Evolutionary conservation across 768 basidiomycete genomes (phyloP).

Genomic region (Leccinellum luteum): DNA sequence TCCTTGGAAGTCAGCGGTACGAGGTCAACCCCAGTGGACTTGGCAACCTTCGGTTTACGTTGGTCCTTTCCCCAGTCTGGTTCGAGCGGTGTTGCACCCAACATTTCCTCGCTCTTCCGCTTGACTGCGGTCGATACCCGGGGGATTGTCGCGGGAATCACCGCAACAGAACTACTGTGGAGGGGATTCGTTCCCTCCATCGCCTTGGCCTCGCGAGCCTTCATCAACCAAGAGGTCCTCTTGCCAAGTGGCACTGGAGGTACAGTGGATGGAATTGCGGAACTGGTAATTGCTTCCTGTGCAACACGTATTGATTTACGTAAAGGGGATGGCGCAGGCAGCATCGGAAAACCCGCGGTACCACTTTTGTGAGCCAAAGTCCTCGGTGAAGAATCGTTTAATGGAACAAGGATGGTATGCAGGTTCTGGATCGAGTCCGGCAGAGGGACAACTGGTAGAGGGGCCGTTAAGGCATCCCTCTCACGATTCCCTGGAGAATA

Average conservation of each 20-base stretch:
- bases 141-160: slow-evolving; percentile 7
- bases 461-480: slow-evolving; percentile 24
- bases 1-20: slow-evolving; percentile 20
- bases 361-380: slow-evolving; percentile 38
- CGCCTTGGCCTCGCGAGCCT: slow-evolving; percentile 71
- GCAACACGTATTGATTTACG: slow-evolving; percentile 61
- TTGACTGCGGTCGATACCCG: slow-evolving; percentile 40
- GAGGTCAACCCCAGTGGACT: slow-evolving; percentile 38
- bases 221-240: slow-evolving; percentile 79
- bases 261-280: slow-evolving; percentile 36
- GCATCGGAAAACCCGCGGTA: slow-evolving; percentile 51
- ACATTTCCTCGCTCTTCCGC: slow-evolving; percentile 62
- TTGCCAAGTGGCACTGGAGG: slow-evolving; percentile 47
- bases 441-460: slow-evolving; percentile 17
- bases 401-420: slow-evolving; percentile 32
- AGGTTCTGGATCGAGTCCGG: slow-evolving; percentile 7
- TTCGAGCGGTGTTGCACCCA: slow-evolving; percentile 15
- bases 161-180: slow-evolving; percentile 7
- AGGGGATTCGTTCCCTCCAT: slow-evolving; percentile 47
- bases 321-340: slow-evolving; percentile 67
- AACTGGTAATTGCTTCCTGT: slow-evolving; percentile 42
- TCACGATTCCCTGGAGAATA: slow-evolving; percentile 6
- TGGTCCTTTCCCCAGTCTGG: slow-evolving; percentile 38
- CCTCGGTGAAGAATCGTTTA: slow-evolving; percentile 33
- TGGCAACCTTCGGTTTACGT: slow-evolving; percentile 49